Conservation (phyloP, 1,284 basidiomycete genomes). For the Bjerkandera adusta region DNA sequence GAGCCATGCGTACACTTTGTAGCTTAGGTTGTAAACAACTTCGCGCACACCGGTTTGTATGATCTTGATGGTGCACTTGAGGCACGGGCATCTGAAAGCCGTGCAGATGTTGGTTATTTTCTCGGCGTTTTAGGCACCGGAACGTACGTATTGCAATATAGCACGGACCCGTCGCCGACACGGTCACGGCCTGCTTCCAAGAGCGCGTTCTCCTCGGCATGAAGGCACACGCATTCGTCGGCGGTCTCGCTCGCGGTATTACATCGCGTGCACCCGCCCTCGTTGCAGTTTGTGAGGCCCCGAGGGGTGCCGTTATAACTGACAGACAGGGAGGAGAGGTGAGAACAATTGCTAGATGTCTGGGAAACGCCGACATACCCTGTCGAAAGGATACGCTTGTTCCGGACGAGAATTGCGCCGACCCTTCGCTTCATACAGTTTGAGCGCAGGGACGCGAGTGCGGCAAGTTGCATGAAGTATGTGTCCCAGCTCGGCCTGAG, state of each 20-base stretch:
- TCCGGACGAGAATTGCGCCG: slow-evolving; percentile 87
- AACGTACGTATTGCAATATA: slow-evolving; percentile 89
- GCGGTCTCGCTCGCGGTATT: slow-evolving; percentile 65
- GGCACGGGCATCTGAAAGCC: slow-evolving; percentile 86
- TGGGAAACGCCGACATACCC: slow-evolving; percentile 50
- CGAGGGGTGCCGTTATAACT: slow-evolving; percentile 97
- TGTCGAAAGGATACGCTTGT: slow-evolving; percentile 89
- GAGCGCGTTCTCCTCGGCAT: slow-evolving; percentile 98
- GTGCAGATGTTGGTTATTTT: not conserved
- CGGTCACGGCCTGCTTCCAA: slow-evolving; percentile 89
- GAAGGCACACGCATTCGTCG: slow-evolving; percentile 90
- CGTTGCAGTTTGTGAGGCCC: slow-evolving; percentile 85
- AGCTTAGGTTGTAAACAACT: slow-evolving; percentile 95
- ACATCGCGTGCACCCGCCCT: slow-evolving; percentile 84
- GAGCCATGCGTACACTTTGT: slow-evolving; percentile 77
- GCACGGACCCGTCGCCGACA: slow-evolving; percentile 76
- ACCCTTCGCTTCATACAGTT: slow-evolving; percentile 99
- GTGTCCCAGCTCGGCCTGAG: slow-evolving; percentile 90
- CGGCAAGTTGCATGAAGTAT: slow-evolving; percentile 95
- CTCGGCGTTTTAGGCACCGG: not conserved
- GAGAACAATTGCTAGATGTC: not conserved
- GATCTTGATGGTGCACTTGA: slow-evolving; percentile 96
- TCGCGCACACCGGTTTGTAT: slow-evolving; percentile 91
- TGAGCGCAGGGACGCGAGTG: slow-evolving; percentile 82
- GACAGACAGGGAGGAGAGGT: slow-evolving; percentile 9